These are phyloP conservation scores for Dipsacomyces acuminosporus DNA, from an alignment of 371 early-diverging fungal species.

Conservation along the genomic window DNA sequence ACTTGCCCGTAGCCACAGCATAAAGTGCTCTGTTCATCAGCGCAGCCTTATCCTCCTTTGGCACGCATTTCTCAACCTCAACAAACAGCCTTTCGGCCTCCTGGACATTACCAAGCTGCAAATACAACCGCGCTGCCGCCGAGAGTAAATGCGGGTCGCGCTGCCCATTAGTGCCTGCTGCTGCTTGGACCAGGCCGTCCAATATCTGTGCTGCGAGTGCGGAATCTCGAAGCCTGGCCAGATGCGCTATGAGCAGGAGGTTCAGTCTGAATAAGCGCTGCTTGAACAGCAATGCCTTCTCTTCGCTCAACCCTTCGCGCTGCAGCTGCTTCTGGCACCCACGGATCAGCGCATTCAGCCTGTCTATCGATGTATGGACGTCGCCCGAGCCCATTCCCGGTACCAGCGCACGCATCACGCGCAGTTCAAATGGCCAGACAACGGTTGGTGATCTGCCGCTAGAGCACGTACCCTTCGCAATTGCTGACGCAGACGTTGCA, in stretches of 20 bases:
- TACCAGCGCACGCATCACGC: conserved; percentile 22
- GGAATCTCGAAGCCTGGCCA: conserved; percentile 16
- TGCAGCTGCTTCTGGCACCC: conserved; percentile 18
- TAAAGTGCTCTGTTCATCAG: conserved; percentile 40
- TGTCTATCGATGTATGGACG: conserved; percentile 2
- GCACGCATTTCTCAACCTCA: conserved; percentile 8
- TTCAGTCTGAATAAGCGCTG: conserved; percentile 18
- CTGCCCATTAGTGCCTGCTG: too few species aligned
- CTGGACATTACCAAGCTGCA: conserved; percentile 31
- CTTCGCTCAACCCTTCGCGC: neutral
- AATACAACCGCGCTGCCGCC: conserved; percentile 25
- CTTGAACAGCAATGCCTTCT: neutral
- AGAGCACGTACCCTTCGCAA: neutral
- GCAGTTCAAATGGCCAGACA: conserved; percentile 42
- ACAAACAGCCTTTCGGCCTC: conserved; percentile 27
- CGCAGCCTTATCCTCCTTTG: conserved; percentile 15
- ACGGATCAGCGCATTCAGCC: conserved; percentile 19
- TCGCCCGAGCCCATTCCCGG: conserved; percentile 11
- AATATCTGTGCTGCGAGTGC: conserved; percentile 14
- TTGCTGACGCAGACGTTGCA: conserved; percentile 1
- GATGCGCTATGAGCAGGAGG: conserved; percentile 9
- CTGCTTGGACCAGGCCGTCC: neutral
- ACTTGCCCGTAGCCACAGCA: conserved; percentile 33
- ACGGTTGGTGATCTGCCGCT: conserved; percentile 1
- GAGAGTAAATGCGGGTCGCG: conserved; percentile 37